phyloP scores from a whole-genome alignment of 106 monocot genomes.

The Phalaenopsis aphrodite region DNA sequence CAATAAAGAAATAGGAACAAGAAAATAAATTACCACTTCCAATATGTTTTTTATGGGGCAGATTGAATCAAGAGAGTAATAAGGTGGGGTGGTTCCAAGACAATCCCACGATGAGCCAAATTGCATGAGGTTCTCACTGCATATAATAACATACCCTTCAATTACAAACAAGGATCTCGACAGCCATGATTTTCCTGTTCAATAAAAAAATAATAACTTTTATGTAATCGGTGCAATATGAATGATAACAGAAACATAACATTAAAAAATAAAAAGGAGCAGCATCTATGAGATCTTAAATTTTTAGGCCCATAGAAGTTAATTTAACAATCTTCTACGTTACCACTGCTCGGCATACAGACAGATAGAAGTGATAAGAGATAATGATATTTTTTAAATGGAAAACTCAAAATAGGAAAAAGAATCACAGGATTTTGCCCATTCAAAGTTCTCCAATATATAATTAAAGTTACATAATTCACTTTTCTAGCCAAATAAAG shows the following conservation, averaged over 20 bases:
- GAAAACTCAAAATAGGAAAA: too few relatives aligned
- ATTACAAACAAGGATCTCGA: slow-evolving; percentile 56
- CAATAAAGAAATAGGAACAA: slow-evolving; percentile 5
- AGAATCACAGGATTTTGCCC: too few relatives aligned
- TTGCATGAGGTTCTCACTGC: slow-evolving; percentile 42
- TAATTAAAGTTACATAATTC: too few relatives aligned
- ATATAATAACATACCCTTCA: slow-evolving; percentile 48
- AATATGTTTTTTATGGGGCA: slow-evolving; percentile 39
- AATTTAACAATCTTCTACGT: too few relatives aligned
- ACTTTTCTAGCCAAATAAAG: too few relatives aligned
- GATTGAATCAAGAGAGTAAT: slow-evolving; percentile 50
- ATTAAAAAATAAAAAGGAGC: neutral
- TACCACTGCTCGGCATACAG: too few relatives aligned
- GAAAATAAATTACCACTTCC: slow-evolving; percentile 44
- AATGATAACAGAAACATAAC: neutral
- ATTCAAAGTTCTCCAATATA: too few relatives aligned
- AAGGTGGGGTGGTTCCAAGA: slow-evolving; percentile 18
- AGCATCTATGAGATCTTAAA: too few relatives aligned
- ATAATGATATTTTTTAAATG: too few relatives aligned
- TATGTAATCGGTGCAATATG: neutral
- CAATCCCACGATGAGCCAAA: slow-evolving; percentile 40
- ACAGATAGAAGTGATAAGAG: too few relatives aligned
- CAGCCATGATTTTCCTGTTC: slow-evolving; percentile 46
- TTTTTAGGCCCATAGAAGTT: too few relatives aligned
- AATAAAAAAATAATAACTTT: slow-evolving; percentile 12